Evolutionary conservation across 345 rosid species (phyloP).

Genomic region (Boechera retrofracta): DNA sequence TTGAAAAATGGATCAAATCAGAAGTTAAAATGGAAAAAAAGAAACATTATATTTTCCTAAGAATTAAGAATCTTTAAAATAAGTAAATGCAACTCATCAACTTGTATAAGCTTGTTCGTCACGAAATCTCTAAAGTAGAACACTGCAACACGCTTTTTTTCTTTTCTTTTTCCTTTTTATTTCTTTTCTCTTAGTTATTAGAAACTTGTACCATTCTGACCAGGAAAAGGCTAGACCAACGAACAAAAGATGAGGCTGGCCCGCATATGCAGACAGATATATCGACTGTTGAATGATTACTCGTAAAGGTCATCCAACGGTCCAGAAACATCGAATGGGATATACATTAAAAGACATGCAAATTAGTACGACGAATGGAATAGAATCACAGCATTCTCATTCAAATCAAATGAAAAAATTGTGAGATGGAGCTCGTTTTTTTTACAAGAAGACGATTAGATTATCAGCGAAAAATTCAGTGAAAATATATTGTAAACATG

Average conservation of each 20-base stretch:
- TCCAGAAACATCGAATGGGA: not conserved
- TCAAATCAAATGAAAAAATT: slow-evolving; percentile 26
- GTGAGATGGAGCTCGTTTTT: not conserved
- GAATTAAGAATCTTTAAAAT: not conserved
- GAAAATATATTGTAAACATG: not conserved
- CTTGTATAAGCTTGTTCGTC: slow-evolving; percentile 32
- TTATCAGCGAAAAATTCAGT: not conserved
- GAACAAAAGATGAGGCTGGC: slow-evolving; percentile 12
- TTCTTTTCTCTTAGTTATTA: not conserved
- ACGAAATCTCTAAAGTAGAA: slow-evolving; percentile 40
- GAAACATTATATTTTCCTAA: not conserved
- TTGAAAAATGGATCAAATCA: not conserved
- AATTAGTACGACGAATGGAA: slow-evolving; percentile 21
- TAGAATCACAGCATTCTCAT: not conserved
- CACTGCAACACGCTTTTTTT: slow-evolving; percentile 10
- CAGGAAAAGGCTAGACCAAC: not conserved
- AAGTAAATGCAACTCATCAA: slow-evolving; percentile 14
- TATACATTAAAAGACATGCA: slow-evolving; percentile 32
- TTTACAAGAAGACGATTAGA: not conserved
- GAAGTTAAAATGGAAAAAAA: not conserved
- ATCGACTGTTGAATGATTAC: slow-evolving; percentile 20
- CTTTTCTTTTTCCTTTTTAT: not conserved
- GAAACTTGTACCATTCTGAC: slow-evolving; percentile 30
- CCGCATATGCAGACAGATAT: not conserved
- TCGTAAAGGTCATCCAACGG: slow-evolving; percentile 26